Evolutionary conservation across 345 rosid genomes (phyloP).

Genomic region (Camelina sativa): DNA sequence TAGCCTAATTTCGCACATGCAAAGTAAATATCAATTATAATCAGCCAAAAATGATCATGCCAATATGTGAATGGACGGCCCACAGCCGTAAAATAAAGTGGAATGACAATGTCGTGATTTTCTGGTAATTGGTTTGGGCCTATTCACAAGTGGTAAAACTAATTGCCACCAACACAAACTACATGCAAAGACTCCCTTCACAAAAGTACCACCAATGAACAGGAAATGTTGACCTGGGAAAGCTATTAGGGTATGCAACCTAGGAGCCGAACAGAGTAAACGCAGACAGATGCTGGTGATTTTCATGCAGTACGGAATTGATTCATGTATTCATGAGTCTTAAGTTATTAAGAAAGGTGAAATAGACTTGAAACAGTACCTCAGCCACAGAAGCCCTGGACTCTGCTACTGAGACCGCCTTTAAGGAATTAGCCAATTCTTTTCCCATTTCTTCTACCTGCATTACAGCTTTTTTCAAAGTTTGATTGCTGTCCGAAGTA

Average conservation of each 20-base stretch:
- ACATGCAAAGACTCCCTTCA: constrained; percentile 27
- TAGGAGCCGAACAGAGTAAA: constrained; percentile 5
- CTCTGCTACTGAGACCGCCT: constrained; percentile 80
- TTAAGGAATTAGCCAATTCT: constrained; percentile 74
- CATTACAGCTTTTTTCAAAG: constrained; percentile 71
- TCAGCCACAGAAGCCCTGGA: constrained; percentile 86
- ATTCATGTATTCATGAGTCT: constrained; percentile 15
- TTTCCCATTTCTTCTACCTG: constrained; percentile 89
- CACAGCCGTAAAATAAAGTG: constrained; percentile 24
- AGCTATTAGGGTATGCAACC: constrained; percentile 18
- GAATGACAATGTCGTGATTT: constrained; percentile 20
- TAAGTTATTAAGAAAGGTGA: constrained; percentile 20
- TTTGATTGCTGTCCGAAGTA: constrained; percentile 68
- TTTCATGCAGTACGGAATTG: constrained; percentile 16
- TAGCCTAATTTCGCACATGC: constrained; percentile 55
- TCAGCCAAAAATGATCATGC: constrained; percentile 9
- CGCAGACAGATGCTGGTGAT: background rate
- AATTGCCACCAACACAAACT: constrained; percentile 16
- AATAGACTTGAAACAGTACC: constrained; percentile 52
- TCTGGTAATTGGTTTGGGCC: background rate
- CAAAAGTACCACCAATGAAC: constrained; percentile 23
- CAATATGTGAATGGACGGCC: constrained; percentile 4
- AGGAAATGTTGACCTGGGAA: background rate
- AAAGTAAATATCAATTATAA: constrained; percentile 31
- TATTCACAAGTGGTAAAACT: constrained; percentile 22